These are phyloP conservation scores for Ophiostoma angusticollis DNA, from an alignment of 2,329 filamentous ascomycete genomes.

Conservation along the genomic window DNA sequence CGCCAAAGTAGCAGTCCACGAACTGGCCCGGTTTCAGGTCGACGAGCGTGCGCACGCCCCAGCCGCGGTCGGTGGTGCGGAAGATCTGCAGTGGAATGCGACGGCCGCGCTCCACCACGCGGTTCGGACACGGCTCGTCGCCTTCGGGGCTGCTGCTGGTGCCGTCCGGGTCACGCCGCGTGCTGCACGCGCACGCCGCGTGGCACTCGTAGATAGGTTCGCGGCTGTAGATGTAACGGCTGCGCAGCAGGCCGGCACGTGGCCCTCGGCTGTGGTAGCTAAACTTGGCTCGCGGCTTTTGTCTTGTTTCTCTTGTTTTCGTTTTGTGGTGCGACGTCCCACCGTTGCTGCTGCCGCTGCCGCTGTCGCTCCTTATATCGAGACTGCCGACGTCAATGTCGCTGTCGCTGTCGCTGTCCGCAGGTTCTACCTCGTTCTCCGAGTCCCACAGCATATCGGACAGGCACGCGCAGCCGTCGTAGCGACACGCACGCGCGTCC, in stretches of 20 bases:
- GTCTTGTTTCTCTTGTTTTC: constrained; percentile 13
- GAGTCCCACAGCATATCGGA: constrained; percentile 43
- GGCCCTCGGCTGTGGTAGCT: constrained; percentile 49
- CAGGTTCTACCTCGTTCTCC: constrained; percentile 38
- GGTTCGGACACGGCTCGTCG: constrained; percentile 47
- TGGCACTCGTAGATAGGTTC: constrained; percentile 73
- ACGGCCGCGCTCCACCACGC: constrained; percentile 63
- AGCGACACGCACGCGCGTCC: constrained; percentile 52
- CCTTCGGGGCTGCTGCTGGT: background rate
- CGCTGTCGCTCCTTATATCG: constrained; percentile 23
- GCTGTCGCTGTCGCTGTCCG: constrained; percentile 24
- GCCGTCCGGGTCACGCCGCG: too few species aligned
- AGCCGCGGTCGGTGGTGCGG: constrained; percentile 57
- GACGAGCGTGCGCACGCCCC: constrained; percentile 57
- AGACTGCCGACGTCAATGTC: constrained; percentile 32
- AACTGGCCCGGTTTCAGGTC: constrained; percentile 61
- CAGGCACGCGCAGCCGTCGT: constrained; percentile 54
- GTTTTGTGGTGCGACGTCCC: too few species aligned
- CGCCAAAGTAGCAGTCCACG: constrained; percentile 66
- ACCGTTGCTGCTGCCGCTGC: constrained; percentile 16
- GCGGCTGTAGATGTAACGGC: constrained; percentile 38
- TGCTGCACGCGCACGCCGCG: constrained; percentile 50
- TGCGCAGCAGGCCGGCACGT: constrained; percentile 39
- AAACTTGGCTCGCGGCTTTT: constrained; percentile 29
- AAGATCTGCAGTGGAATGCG: constrained; percentile 64